Evolutionary conservation across 2,329 filamentous ascomycete species (phyloP), one percentile per base, ranked within the genome.

Genomic region (Cercospora sojina): DNA sequence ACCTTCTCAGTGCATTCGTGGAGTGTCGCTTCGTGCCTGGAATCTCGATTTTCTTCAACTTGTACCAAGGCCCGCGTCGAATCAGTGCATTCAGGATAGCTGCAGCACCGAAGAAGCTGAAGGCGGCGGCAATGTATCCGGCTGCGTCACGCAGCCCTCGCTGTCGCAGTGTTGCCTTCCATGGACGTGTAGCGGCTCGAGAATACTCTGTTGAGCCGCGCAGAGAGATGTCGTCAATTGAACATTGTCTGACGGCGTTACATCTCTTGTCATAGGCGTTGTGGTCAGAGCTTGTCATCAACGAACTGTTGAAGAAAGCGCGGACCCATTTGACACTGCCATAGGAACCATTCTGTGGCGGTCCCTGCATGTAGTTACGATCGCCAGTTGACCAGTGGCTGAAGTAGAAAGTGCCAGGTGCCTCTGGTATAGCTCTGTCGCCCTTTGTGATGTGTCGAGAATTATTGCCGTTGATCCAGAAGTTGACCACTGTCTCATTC

Each of bases 361-460:
- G 83, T 4, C 82, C 82, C 70, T 80, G 74, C 76, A 81, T 83
- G 1, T 75, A 80, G 67, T 78, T 79, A 12, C 71, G 68, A 67
- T 83, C 81, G 9, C 82, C 82, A 8, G 77, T 79, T 0, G 81
- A 83, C 82, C 82, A 84, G 70, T 84, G 82, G 69, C 82, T 80
- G 70, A 83, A 78, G 59, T 78, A 77, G 23, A 83, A 67, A 12
- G 81, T 76, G 3, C 79, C 75, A 5, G 83, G 81, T 5, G 80
- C 78, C 7, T 76, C 78, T 1, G 80, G 80, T 41, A 83, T 71
- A 18, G 65, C 18, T 77, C 71, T 59, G 74, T 77, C 53, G 71
- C 76, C 10, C 77, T 76, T 23, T 76, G 72, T 32, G 74, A 76
- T 47, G 35, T 64, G 65, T 12, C 66, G 63, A 18, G 68, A 69